Evolutionary conservation across 495 filamentous ascomycete genomes (phyloP), one percentile per base, ranked within the genome.

Genomic region (Xylaria nigripes): DNA sequence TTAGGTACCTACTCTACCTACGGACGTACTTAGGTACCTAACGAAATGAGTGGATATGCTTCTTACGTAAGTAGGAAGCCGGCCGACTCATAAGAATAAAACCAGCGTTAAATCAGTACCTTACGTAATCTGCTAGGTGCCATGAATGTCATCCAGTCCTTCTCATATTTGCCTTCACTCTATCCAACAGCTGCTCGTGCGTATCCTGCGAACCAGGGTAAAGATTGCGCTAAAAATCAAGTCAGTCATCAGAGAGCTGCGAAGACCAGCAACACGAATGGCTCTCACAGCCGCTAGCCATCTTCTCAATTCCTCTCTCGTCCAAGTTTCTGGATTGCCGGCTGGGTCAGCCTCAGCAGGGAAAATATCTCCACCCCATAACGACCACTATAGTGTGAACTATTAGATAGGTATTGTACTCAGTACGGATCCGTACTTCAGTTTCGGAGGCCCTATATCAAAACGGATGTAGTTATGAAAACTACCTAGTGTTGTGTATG

Each of bases 321-420:
- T 85, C 88, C 88, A 93, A 19, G 69, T 76, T 29, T 81, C 76
- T 2, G 89, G 89, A 54, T 89, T 82, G 73, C 90, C 90, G 48
- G 70, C 85, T n/a, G 90, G 90, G 67, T 94, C 90, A 23, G 69
- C 56, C 48, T 82, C 69, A 0, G 73, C 60, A 1, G 89, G 89
- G 57, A 95, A 90, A 58, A 95, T 77, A 54, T 89, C 87, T 23
- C 80, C 77, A 48, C 87, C 86, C 85, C 86, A 89, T 55, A 95
- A 94, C 2, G 84, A 78, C 83, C 85, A 95, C 16, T 57, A 21
- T 22, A n/a, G 21, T n/a, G 19, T 19, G 18, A 64, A 21, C 38
- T 10, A 8, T 50, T 19, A 56, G 41, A 47, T 24, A 13, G 32
- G 15, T 13, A 36, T 36, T 12, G 10, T 36, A 36, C 9, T n/a